Conservation (phyloP, 306 rosid genomes). For the Morella rubra region DNA sequence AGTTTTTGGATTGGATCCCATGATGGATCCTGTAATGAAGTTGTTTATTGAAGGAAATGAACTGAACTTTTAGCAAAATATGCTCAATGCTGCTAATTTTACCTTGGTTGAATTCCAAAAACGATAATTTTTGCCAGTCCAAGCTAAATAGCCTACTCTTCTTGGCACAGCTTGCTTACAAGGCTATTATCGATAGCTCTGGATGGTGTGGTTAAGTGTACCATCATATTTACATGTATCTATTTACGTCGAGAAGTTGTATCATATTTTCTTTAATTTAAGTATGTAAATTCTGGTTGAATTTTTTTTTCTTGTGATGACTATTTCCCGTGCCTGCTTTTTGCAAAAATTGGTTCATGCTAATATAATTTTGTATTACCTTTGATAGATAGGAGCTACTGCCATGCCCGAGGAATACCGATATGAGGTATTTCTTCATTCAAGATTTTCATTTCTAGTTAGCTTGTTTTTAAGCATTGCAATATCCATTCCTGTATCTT, state of each 20-base stretch:
- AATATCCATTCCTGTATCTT: not conserved
- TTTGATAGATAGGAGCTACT: constrained; percentile 48
- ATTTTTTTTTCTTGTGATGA: constrained; percentile 7
- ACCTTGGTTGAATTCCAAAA: not conserved
- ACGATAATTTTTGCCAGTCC: not conserved
- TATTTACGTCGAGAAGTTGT: not conserved
- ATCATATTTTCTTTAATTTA: not conserved
- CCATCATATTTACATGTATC: not conserved
- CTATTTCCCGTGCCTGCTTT: not conserved
- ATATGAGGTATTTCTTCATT: constrained; percentile 46
- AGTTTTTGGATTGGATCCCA: not conserved
- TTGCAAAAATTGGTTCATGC: not conserved
- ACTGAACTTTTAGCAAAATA: not conserved
- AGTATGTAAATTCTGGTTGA: not conserved
- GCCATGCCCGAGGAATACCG: constrained; percentile 48
- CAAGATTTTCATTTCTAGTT: constrained; percentile 22
- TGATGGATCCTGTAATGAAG: not conserved
- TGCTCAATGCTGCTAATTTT: not conserved
- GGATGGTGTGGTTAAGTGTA: not conserved
- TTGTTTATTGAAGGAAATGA: not conserved
- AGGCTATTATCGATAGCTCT: not conserved
- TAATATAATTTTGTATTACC: constrained; percentile 22
- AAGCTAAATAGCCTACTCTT: not conserved
- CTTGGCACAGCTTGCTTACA: not conserved
- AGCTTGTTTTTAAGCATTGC: not conserved